Conservation (phyloP, 768 basidiomycete species). For the Dictyophora rubrovolvata region DNA sequence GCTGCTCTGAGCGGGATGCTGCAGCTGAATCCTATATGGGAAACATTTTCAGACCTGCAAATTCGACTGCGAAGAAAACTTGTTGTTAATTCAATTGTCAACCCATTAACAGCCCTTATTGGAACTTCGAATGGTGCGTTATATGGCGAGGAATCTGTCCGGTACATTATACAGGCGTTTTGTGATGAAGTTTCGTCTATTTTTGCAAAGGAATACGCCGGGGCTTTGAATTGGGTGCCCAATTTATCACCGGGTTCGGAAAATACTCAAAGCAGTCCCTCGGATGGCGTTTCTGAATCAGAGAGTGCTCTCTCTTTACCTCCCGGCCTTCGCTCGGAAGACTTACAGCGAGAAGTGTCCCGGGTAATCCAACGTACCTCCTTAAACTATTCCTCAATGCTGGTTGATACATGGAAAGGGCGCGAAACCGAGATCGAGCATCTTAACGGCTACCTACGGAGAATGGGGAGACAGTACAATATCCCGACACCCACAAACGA, state of each 20-base stretch:
- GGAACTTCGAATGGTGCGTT: conserved; percentile 74
- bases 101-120: conserved; percentile 76
- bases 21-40: conserved; percentile 52
- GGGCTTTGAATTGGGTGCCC: background rate
- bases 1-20: conserved; percentile 48
- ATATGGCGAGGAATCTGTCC: conserved; percentile 34
- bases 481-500: conserved; percentile 50
- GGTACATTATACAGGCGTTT: conserved; percentile 39
- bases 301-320: conserved; percentile 26
- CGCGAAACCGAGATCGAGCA: conserved; percentile 66
- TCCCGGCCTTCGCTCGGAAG: conserved; percentile 29
- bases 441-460: conserved; percentile 72
- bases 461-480: conserved; percentile 45
- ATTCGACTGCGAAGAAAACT: conserved; percentile 68
- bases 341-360: conserved; percentile 46
- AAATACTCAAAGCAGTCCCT: conserved; percentile 13
- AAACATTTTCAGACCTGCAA: conserved; percentile 56
- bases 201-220: conserved; percentile 27
- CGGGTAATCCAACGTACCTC: conserved; percentile 49
- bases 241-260: background rate
- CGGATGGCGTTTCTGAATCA: conserved; percentile 15
- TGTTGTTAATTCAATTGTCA: conserved; percentile 71
- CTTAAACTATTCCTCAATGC: conserved; percentile 72
- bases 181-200: conserved; percentile 62
- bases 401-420: conserved; percentile 56